Percentiles rank a stretch among this genome's conserved stretches.
Evolutionary conservation across 2,329 filamentous ascomycete genomes (phyloP).

Genomic region (Aspergillus puulaauensis): DNA sequence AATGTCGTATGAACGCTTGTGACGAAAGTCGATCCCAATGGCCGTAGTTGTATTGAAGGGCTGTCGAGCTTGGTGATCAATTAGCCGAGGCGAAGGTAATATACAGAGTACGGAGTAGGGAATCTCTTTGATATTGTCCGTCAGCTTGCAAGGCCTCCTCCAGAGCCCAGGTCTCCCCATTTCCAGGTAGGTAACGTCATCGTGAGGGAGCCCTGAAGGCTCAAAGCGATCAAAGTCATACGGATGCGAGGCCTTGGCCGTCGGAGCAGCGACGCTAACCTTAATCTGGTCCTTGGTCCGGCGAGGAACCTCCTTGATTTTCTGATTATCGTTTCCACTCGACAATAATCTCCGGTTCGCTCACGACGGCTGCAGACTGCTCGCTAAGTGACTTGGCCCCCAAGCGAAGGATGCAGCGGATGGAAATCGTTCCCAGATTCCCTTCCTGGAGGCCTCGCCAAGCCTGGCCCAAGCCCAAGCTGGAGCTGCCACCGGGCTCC

Average conservation of each 20-base stretch:
- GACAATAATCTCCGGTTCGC: constrained; percentile 27
- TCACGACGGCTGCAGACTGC: constrained; percentile 16
- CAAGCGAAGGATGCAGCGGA: constrained; percentile 17
- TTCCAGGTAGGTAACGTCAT: background rate
- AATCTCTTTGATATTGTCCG: background rate
- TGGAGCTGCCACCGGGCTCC: constrained; percentile 21
- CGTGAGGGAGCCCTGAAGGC: background rate
- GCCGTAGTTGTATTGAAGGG: constrained; percentile 8
- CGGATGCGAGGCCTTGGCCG: constrained; percentile 4
- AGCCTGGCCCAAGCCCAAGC: constrained; percentile 12
- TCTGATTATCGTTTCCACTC: constrained; percentile 15
- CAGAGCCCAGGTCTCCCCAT: background rate
- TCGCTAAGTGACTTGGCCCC: constrained; percentile 18
- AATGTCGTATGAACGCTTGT: background rate
- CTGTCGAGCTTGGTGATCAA: background rate
- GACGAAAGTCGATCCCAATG: constrained; percentile 22
- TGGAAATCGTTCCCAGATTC: constrained; percentile 22
- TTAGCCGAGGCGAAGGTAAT: background rate
- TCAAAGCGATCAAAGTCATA: constrained; percentile 1
- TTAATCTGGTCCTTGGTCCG: constrained; percentile 6
- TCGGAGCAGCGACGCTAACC: constrained; percentile 5
- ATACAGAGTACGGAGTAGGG: background rate
- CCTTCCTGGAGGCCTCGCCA: constrained; percentile 16
- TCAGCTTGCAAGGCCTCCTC: background rate
- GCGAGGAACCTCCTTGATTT: constrained; percentile 8